A percentile compares a stretch with the other conserved stretches of the same genome.
These are phyloP conservation scores for Fusarium sp. DNA, from an alignment of 2,329 filamentous ascomycete species.

Conservation along the genomic window DNA sequence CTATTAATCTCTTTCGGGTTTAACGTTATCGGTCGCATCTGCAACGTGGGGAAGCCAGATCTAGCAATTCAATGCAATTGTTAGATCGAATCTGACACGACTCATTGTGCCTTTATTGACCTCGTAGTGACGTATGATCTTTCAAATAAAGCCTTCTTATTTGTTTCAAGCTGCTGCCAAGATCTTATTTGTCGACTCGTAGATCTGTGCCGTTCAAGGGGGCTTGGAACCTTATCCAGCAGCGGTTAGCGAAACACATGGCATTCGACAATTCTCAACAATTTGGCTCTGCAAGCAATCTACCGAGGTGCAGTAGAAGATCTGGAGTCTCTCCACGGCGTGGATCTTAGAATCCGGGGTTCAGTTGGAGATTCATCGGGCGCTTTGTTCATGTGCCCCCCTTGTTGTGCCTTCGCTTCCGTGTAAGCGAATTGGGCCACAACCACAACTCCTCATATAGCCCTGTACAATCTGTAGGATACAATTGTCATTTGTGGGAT, in stretches of 20 bases:
- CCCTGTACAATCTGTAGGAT: neutral
- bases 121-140: conserved; percentile 7
- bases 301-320: neutral
- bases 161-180: neutral
- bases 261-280: conserved; percentile 1
- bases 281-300: conserved; percentile 6
- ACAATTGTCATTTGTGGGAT: neutral
- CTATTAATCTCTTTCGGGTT: conserved; percentile 25
- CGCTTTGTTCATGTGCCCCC: conserved; percentile 12
- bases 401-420: conserved; percentile 6
- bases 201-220: neutral
- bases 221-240: neutral
- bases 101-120: conserved; percentile 7
- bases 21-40: conserved; percentile 24
- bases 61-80: conserved; percentile 30
- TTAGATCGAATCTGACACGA: conserved; percentile 28
- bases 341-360: conserved; percentile 3
- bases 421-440: conserved; percentile 28
- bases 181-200: neutral
- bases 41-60: conserved; percentile 33
- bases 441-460: neutral
- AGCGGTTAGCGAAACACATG: neutral
- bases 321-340: conserved; percentile 9
- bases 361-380: neutral
- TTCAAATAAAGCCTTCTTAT: neutral